These are phyloP conservation scores for Linanthus parryae DNA, from an alignment of 148 eudicot genomes.

Conservation along the genomic window DNA sequence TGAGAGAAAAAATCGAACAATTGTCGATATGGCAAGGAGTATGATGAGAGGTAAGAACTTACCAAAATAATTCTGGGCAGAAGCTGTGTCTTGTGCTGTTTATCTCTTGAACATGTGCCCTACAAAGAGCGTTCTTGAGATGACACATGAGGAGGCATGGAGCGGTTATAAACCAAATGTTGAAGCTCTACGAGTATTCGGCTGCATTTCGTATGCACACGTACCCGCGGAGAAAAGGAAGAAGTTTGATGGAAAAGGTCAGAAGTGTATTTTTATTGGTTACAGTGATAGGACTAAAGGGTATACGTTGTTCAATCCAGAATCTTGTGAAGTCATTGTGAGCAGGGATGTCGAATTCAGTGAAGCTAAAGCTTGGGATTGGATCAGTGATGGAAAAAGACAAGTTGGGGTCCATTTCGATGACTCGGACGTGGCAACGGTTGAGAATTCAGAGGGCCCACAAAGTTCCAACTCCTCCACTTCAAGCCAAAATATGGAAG, in stretches of 20 bases:
- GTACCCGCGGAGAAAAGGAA: not conserved
- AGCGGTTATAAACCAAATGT: not conserved
- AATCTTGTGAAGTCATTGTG: no score
- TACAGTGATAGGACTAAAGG: not conserved
- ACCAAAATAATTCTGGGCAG: not conserved
- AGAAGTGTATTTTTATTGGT: constrained; percentile 1
- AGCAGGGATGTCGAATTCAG: no score
- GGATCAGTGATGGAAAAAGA: no score
- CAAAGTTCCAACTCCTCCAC: no score
- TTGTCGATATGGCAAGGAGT: not conserved
- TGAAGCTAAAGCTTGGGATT: no score
- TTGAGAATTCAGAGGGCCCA: no score
- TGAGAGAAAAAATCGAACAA: not conserved
- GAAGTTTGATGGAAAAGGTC: not conserved
- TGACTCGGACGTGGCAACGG: no score
- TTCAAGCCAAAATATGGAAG: not conserved
- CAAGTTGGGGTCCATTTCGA: no score
- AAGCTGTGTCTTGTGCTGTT: not conserved
- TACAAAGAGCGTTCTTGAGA: not conserved
- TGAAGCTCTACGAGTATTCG: not conserved
- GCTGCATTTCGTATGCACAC: no score
- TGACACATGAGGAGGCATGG: not conserved
- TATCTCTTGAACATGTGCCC: not conserved
- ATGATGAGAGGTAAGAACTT: not conserved
- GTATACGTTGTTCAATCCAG: not conserved